Evolutionary conservation across 495 filamentous ascomycete species (phyloP), one percentile per base, ranked within the genome.

Genomic region (Xylaria bambusicola): DNA sequence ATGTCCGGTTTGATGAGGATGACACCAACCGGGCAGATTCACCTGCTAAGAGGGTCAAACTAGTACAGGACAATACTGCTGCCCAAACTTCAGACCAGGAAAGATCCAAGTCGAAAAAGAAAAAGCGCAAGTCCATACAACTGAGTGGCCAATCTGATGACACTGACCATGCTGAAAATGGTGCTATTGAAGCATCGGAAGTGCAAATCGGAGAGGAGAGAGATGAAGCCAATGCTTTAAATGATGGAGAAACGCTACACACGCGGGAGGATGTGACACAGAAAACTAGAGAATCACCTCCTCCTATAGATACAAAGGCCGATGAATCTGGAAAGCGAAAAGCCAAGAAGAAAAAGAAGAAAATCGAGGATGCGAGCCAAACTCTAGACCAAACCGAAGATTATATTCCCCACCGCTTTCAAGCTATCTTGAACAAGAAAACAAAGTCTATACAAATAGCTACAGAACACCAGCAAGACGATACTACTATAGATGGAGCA

Each of bases 401-500:
- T 38, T 56, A 62, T 10, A 64, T 71, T 12, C 72, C 73, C 12
- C 54, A 62, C 45, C 71, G 73, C 23, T 78, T 81, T 56, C 77
- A 72, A 49, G 63, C 73, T 6, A 69, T 82, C 6, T 66, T 83
- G 40, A 68, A 78, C 50, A 83, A 80, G 58, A 69, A 77, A 13
- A 73, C 77, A 6, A 84, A 78, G 56, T 74, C 79, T 6, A 66
- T 81, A 44, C 70, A 66, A 54, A 69, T 61, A 56, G 64, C 66
- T 8, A 64, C 70, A n/a, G 63, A 70, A 27, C 64, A 46, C 23
- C 33, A 58, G 40, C 24, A 65, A 65, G 67, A 40, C 56, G 73
- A 67, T 70, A 62, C 58, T 59, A 24, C 52, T 10, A 56, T 65
- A 60, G 53, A 62, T 54, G 46, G 58, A 36, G 51, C 63, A 9